A percentile compares a stretch with the other conserved stretches of the same genome.
phyloP scores from a whole-genome alignment of 495 filamentous ascomycete species.

The Lasiosphaeris hirsuta region DNA sequence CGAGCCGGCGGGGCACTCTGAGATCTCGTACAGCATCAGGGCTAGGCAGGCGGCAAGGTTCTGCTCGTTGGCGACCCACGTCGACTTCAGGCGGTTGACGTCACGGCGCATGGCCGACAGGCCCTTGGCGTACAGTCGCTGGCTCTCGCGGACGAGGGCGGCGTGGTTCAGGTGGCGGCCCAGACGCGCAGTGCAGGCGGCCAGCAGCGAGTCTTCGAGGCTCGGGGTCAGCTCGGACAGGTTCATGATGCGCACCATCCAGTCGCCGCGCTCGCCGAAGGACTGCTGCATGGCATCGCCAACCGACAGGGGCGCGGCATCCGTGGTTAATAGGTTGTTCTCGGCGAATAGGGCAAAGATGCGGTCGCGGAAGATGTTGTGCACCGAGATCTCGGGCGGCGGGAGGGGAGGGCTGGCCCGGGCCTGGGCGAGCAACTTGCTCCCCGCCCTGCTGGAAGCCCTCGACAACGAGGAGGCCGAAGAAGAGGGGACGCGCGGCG shows the following conservation, averaged over 20 bases:
- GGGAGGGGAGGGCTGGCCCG: background rate
- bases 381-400: background rate
- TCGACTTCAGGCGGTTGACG: background rate
- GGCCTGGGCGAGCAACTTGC: background rate
- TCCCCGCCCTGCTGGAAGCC: background rate
- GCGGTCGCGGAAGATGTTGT: constrained; percentile 1
- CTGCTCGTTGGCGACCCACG: background rate
- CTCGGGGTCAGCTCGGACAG: background rate
- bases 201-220: constrained; percentile 1
- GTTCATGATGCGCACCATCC: constrained; percentile 1
- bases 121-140: background rate
- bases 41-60: constrained; percentile 2
- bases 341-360: background rate
- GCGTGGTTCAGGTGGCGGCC: background rate
- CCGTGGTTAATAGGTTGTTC: background rate
- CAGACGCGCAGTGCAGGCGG: constrained; percentile 3
- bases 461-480: background rate
- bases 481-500: background rate
- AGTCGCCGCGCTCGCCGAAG: background rate
- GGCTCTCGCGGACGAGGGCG: background rate
- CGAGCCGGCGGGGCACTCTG: background rate
- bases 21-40: constrained; percentile 5
- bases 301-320: background rate
- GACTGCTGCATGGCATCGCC: background rate
- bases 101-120: background rate